Conservation (phyloP, 768 basidiomycete genomes). For the Termitomyces sp. region DNA sequence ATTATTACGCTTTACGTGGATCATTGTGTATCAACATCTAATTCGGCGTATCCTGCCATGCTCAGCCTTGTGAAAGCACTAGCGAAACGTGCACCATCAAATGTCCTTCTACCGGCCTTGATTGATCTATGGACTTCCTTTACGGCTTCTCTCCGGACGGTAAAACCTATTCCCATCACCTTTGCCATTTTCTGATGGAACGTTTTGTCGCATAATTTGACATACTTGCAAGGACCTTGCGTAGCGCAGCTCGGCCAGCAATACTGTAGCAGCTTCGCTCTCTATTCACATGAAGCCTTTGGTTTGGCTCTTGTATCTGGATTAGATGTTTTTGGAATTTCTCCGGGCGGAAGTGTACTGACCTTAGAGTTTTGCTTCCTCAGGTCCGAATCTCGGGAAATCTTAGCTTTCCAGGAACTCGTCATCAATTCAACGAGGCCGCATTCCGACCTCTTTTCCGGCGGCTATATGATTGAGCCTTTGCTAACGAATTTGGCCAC, state of each 20-base stretch:
- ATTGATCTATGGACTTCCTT: slow-evolving; percentile 51
- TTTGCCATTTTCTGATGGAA: slow-evolving; percentile 14
- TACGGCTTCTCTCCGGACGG: slow-evolving; percentile 32
- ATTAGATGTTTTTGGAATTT: slow-evolving; percentile 4
- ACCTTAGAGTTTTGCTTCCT: background rate
- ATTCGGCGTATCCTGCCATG: slow-evolving; percentile 31
- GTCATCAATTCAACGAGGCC: slow-evolving; percentile 88
- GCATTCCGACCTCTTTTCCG: slow-evolving; percentile 92
- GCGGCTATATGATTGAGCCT: slow-evolving; percentile 93
- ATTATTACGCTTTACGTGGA: slow-evolving; percentile 59
- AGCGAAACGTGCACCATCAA: slow-evolving; percentile 67
- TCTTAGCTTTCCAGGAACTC: slow-evolving; percentile 81
- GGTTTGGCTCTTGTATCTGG: slow-evolving; percentile 39
- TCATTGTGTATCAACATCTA: slow-evolving; percentile 28
- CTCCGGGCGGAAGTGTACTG: background rate
- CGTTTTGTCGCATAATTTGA: slow-evolving; percentile 59
- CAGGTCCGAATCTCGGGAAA: slow-evolving; percentile 52
- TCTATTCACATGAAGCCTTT: slow-evolving; percentile 74
- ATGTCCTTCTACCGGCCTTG: slow-evolving; percentile 64
- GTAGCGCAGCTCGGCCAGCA: slow-evolving; percentile 57
- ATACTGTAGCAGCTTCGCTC: slow-evolving; percentile 64
- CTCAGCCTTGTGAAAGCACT: slow-evolving; percentile 55
- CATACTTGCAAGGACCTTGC: slow-evolving; percentile 62
- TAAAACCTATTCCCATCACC: slow-evolving; percentile 17
- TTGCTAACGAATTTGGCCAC: slow-evolving; percentile 52